Base-by-base conservation (phyloP, 768 basidiomycete genomes). In the Psilocybe cyanescens region DNA sequence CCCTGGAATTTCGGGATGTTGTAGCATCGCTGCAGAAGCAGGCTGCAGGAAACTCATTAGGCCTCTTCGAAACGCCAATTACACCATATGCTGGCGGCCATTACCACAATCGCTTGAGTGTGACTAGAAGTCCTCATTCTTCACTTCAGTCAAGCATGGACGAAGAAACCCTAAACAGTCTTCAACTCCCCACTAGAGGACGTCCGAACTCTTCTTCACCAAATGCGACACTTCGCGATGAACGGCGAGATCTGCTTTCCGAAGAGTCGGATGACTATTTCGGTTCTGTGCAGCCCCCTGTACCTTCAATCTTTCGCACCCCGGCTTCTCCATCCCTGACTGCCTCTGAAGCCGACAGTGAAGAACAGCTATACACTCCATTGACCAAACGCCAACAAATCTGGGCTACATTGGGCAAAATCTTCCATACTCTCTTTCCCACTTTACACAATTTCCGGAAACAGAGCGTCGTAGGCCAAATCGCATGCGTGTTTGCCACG, bases 1-100 rank as follows among this genome's bases (percentile, higher is more conserved):
- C 97, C 0, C 84, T 99, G 47, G 97, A 99, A 74, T 99, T 99
- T 75, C 84, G 95, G 16, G 90, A 95, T 61, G 91, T 98, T 24
- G 90, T 99, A 19, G 82, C 90, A 9, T 88, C 90, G 0, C 79
- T 99, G 24, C 86, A 87, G 64, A 81, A 81, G 52, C 87, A 95
- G 68, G 88, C 89, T 8, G 81, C 85, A 2, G 79, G 79, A 0
- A 75, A 83, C 0, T 82, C 86, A 0, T 76, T 93, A 51, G 81
- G 74, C 60, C 77, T 86, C 3, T 94, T 94, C 64, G 90, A 91
- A 52, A 83, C 81, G 29, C 88, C 73, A 6, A 75, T 79, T 14
- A 86, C 90, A 1, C 91, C 92, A 0, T 92, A 88, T 64, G 84
- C 87, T 0, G 89, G 87, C 29, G 91, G 92, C 1, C 91, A 90